Percentiles rank a stretch among this genome's conserved stretches.
Conservation (phyloP, 441 rosid genomes). For the Euphorbia corollata region DNA sequence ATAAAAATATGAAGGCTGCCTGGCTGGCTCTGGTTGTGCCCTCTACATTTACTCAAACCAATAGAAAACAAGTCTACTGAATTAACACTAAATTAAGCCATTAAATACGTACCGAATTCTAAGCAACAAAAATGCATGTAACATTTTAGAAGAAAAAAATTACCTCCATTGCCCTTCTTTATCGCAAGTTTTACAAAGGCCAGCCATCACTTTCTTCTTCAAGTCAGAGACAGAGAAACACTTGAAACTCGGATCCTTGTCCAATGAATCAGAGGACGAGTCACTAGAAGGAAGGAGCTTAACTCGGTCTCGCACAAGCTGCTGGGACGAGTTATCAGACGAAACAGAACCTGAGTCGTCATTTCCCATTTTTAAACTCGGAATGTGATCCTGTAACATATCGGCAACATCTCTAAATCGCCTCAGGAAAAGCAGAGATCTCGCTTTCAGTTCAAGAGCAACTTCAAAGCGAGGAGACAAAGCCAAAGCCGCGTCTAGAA, state of each 20-base stretch:
- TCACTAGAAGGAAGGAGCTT: constrained; percentile 43
- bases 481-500: constrained; percentile 68
- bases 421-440: constrained; percentile 64
- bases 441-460: constrained; percentile 82
- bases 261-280: constrained; percentile 36
- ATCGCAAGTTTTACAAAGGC: constrained; percentile 60
- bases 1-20: not conserved
- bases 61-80: constrained; percentile 4
- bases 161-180: constrained; percentile 94
- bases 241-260: constrained; percentile 46
- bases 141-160: not conserved
- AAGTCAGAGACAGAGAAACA: constrained; percentile 90
- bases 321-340: constrained; percentile 48
- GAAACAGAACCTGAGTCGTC: constrained; percentile 37
- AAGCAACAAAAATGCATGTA: not conserved
- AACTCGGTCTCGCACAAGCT: constrained; percentile 57
- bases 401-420: constrained; percentile 85
- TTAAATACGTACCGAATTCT: constrained; percentile 13
- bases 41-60: constrained; percentile 22
- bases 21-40: constrained; percentile 8
- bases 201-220: constrained; percentile 84
- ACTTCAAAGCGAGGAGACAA: constrained; percentile 76
- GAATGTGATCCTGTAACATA: constrained; percentile 88
- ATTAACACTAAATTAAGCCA: constrained; percentile 16
- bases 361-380: constrained; percentile 53